Base-by-base conservation (phyloP, 2,329 filamentous ascomycete species). In the Whalleya microplaca region DNA sequence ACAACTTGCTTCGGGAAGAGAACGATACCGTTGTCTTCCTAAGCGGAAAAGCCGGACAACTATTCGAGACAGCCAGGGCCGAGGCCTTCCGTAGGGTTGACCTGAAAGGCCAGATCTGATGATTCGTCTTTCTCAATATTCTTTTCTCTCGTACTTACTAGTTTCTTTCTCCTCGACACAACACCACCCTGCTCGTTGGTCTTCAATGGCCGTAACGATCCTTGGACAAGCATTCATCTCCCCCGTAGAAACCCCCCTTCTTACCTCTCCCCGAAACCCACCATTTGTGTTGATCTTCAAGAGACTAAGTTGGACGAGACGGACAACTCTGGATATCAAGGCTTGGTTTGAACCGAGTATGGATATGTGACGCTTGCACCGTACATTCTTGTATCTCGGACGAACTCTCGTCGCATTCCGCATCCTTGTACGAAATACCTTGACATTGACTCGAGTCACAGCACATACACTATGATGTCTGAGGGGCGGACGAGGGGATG, bases 71-170 rank as follows among this genome's bases (percentile, higher is more conserved):
- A 51, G 85, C 90, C 56, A 89, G 88, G 72, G 75, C 80, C 41
- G 81, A 83, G 61, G 94, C 94, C 47, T 96, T 96, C 76, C 84
- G 86, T 70, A 88, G 87, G 72, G 89, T 98, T 80, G 93, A 98
- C 78, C 96, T 98, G 80, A 97, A 98, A 79, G 93, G 94, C 70
- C 94, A 98, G 78, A 96, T 97, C 71, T 95, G 79, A 88, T 95
- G 79, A 88, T 66, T 51, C 48, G 32, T 64, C 58, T 64, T 45
- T 53, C n/a, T n/a, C 52, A 61, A 42, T 41, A 61, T 55, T 59
- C 18, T 63, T 62, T 52, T 62, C 59, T 62, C 56, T 60, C 45
- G 50, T 56, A 45, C 49, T 51, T 57, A 54, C 60, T 55, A 48
- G 45, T 53, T 51, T 62, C 51, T 60, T 45, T 55, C 40, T 45